Base-by-base conservation (phyloP, 2,329 filamentous ascomycete species). In the Fusarium sp. region DNA sequence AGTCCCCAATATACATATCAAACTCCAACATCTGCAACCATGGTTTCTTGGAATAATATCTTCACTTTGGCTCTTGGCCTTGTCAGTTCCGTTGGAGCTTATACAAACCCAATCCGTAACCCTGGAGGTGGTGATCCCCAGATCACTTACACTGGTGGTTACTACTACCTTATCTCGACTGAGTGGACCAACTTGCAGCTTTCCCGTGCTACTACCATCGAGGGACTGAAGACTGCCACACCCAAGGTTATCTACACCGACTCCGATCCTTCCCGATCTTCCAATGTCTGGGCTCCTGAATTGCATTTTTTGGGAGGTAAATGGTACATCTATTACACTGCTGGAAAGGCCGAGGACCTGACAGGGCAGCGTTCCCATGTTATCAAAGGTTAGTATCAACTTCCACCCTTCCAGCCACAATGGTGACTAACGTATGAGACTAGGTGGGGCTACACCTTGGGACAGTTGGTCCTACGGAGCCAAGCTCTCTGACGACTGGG, bases 251-350 rank as follows among this genome's bases (percentile, higher is more conserved):
- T 89, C 28, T 89, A 84, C 78, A 81, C 79, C 0, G 84, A 85
- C 58, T 77, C 75, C 7, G 82, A 81, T 18, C 72, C 85, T 3
- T 78, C 77, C 6, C 79, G 84, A 18, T 85, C 84, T 75, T 85
- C 84, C 74, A 87, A 87, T 56, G 82, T 89, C 39, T 89, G 86
- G 86, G 86, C 87, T 0, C 86, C 86, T 0, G 86, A 88, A 69
- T 77, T 87, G 1, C 86, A 88, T 70, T 83, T 83, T 58, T 72
- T 88, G 10, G 80, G 82, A n/a, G 78, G 77, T 16, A 71, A 57
- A 19, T 83, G 86, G 86, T 88, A 86, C 59, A 81, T 89, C 41
- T 89, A 88, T 77, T 89, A 88, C 73, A 85, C 85, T 0, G 84
- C 85, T 2, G 85, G 85, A 1, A 79, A 78, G 25, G 74, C 75